Evolutionary conservation across 2,329 filamentous ascomycete genomes (phyloP).

Genomic region (Aspergillus vadensis): DNA sequence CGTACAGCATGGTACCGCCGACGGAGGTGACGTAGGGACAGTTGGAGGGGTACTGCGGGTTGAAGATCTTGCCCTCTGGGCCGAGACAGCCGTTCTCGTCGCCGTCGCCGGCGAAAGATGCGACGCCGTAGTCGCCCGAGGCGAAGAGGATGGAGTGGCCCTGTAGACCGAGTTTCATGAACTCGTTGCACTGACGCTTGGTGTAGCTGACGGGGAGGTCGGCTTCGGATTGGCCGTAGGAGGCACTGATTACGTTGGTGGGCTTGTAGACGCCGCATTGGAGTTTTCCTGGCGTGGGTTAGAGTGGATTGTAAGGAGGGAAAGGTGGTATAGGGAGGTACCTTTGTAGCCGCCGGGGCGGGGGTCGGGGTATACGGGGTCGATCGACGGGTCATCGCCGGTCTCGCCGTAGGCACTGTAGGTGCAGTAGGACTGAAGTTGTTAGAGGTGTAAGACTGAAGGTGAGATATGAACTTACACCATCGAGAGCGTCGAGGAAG

Average conservation of each 20-base stretch:
- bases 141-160: constrained; percentile 35
- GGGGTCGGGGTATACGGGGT: constrained; percentile 55
- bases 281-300: constrained; percentile 21
- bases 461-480: constrained; percentile 25
- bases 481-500: constrained; percentile 57
- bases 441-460: background rate
- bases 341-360: constrained; percentile 54
- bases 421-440: constrained; percentile 51
- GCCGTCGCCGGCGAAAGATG: constrained; percentile 42
- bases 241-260: constrained; percentile 60
- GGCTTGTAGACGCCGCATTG: constrained; percentile 56
- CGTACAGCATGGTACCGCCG: constrained; percentile 41
- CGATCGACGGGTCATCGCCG: constrained; percentile 51
- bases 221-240: constrained; percentile 58
- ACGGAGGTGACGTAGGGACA: constrained; percentile 58
- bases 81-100: constrained; percentile 42
- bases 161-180: constrained; percentile 54
- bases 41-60: constrained; percentile 51
- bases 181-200: constrained; percentile 49
- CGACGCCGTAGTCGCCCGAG: constrained; percentile 36
- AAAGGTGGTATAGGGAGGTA: constrained; percentile 13
- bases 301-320: background rate
- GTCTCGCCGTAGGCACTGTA: constrained; percentile 54
- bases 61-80: constrained; percentile 47
- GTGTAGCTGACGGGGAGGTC: constrained; percentile 59